Evolutionary conservation across 129 eudicot species (phyloP).

Genomic region (Silybum marianum): DNA sequence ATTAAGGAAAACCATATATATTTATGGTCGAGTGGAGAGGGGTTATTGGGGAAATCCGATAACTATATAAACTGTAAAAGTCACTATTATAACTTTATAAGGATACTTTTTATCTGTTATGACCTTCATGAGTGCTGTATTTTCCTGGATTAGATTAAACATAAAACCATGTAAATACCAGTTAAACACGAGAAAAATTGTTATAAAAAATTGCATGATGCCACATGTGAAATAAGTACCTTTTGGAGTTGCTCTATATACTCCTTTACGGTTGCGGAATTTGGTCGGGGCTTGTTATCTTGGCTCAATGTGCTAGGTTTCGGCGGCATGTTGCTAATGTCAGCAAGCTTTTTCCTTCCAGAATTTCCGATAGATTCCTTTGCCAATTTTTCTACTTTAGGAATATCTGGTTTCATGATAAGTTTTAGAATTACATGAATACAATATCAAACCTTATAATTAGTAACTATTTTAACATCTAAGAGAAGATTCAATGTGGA

Average conservation of each 20-base stretch:
- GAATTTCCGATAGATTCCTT: conserved; percentile 35
- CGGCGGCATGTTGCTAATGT: conserved; percentile 56
- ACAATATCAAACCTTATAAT: not conserved
- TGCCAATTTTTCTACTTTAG: conserved; percentile 30
- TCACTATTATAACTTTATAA: not conserved
- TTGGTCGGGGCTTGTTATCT: conserved; percentile 41
- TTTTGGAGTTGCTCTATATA: conserved; percentile 59
- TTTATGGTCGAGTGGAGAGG: not conserved
- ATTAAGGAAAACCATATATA: conserved; percentile 29
- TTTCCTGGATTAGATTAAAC: conserved; percentile 52
- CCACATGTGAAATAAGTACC: conserved; percentile 34
- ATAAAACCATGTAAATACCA: conserved; percentile 13
- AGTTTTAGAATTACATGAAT: not conserved
- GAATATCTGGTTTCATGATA: conserved; percentile 29
- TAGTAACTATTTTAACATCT: not conserved
- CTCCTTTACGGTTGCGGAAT: conserved; percentile 39
- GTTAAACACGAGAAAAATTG: not conserved
- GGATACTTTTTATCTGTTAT: conserved; percentile 69
- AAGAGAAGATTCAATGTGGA: not conserved
- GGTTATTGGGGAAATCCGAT: not conserved
- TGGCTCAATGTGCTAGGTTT: conserved; percentile 29
- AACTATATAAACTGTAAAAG: conserved; percentile 7
- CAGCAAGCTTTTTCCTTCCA: conserved; percentile 57
- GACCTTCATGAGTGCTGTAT: conserved; percentile 56
- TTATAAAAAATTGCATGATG: not conserved